Base-by-base conservation (phyloP, 169 alveolate genomes). In the Eimeria tenella region DNA sequence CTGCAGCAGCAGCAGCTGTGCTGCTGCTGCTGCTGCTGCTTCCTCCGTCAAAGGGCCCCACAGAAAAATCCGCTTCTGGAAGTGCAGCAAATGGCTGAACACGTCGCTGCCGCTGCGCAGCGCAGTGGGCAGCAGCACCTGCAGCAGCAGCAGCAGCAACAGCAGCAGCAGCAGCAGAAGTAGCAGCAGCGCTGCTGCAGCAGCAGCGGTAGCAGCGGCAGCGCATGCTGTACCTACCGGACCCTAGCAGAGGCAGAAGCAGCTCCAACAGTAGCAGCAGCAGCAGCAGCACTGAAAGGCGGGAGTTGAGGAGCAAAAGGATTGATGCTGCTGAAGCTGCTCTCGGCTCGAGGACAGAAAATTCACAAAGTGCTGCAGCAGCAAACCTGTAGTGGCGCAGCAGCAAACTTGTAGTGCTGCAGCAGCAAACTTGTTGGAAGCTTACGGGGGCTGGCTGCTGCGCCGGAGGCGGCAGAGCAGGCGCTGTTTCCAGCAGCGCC, bases 11-110 rank as follows among this genome's bases (percentile, higher is more conserved):
- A 75, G 65, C 86, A 75, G 86, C 86, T 75, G 86, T 19, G 86
- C 86, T 75, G 86, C 65, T 13, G 19, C 31, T 50, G 86, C 60
- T 17, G 65, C 86, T 15, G 86, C 86, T 7, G 52, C 65, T 17
- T 75, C 86, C 11, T 75, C 86, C 25, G 86, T 75, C 8, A 75
- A 19, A 10, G 86, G 63, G 42, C 86, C 86, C 86, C 86, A 75
- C 31, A 75, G 23, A 49, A 75, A 75, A 10, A 75, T 75, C 9
- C 9, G 31, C 8, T n/a, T 50, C 17, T 52, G 42, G 25, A 42
- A 49, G 4, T 75, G 86, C 86, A 75, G 42, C 42, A 75, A 75
- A 52, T 75, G 86, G 65, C 86, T 75, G 15, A 42, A 75, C 4
- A 75, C 31, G 65, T 75, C 86, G 62, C 25, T 21, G 31, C 86